A percentile compares a stretch with the other conserved stretches of the same genome.
Conservation (phyloP, 208 protist species). For the Acanthamoeba healyi region DNA sequence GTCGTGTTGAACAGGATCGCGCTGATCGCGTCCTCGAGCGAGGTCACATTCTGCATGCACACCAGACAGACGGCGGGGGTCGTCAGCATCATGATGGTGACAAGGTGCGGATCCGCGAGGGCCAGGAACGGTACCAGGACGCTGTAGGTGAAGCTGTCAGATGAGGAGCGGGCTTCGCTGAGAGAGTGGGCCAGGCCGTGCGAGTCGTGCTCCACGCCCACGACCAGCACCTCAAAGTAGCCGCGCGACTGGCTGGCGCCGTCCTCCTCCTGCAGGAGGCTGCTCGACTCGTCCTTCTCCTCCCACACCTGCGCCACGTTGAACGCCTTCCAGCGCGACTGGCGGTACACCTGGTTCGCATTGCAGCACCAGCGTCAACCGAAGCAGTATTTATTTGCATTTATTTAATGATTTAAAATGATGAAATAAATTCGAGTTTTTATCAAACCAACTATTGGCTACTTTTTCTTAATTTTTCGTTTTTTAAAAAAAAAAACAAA, state of each 20-base stretch:
- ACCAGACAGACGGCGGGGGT: too few species aligned
- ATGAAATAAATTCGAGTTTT: not conserved
- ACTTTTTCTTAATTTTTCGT: not conserved
- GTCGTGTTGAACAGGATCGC: conserved; percentile 63
- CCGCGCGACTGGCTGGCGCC: not conserved
- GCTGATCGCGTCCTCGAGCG: conserved; percentile 47
- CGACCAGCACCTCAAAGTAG: conserved; percentile 59
- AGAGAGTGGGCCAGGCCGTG: conserved; percentile 24
- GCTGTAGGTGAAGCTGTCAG: conserved; percentile 62
- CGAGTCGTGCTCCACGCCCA: conserved; percentile 31
- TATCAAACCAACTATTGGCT: not conserved
- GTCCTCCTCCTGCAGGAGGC: conserved; percentile 36
- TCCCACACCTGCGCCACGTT: conserved; percentile 23
- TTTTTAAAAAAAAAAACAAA: not conserved
- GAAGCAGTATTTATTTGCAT: not conserved
- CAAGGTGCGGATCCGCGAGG: too few species aligned
- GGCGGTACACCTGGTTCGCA: conserved; percentile 18
- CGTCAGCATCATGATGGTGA: too few species aligned
- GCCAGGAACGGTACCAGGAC: too few species aligned
- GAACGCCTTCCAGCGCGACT: conserved; percentile 34
- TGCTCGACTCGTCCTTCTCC: not conserved
- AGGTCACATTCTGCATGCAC: not conserved
- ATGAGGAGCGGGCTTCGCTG: not conserved
- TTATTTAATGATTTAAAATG: not conserved
- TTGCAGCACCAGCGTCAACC: too few species aligned